Percentiles rank a stretch among this genome's conserved stretches.
Evolutionary conservation across 2,329 filamentous ascomycete species (phyloP).

Genomic region (Fusarium pseudograminearum): DNA sequence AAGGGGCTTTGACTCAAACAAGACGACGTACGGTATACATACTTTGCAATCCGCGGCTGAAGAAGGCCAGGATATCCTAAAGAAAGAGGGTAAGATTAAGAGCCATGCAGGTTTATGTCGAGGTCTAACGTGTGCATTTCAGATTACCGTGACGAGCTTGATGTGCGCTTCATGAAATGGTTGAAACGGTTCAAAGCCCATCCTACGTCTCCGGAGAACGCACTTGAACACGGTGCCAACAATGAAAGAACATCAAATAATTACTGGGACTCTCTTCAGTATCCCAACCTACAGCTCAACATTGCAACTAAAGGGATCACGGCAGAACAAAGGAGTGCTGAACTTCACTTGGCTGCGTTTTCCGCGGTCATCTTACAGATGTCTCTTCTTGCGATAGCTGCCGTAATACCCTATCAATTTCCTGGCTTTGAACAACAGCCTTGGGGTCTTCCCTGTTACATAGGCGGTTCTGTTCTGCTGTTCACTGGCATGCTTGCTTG

Average conservation of each 20-base stretch:
- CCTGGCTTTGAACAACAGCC: not conserved
- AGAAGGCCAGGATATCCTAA: accelerated
- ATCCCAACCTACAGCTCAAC: not conserved
- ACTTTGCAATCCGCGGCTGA: not conserved
- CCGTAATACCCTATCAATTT: accelerated
- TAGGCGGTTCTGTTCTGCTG: not conserved
- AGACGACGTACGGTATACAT: not conserved
- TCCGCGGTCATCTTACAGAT: not conserved
- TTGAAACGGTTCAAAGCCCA: not conserved
- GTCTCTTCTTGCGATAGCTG: not conserved
- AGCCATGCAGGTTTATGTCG: not conserved
- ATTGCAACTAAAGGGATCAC: not conserved
- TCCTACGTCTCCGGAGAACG: accelerated
- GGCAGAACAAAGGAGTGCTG: not conserved
- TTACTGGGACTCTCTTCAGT: not conserved
- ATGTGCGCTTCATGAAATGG: not conserved
- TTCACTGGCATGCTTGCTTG: not conserved
- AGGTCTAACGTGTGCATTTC: not conserved
- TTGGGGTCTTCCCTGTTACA: not conserved
- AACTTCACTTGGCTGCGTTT: not conserved
- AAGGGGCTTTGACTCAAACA: accelerated
- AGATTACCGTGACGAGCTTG: not conserved
- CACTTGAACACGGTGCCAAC: not conserved
- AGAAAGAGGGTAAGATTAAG: not conserved
- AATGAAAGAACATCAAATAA: no score